These are phyloP conservation scores for Cadophora sp. DNA, from an alignment of 2,329 filamentous ascomycete species.

Conservation along the genomic window DNA sequence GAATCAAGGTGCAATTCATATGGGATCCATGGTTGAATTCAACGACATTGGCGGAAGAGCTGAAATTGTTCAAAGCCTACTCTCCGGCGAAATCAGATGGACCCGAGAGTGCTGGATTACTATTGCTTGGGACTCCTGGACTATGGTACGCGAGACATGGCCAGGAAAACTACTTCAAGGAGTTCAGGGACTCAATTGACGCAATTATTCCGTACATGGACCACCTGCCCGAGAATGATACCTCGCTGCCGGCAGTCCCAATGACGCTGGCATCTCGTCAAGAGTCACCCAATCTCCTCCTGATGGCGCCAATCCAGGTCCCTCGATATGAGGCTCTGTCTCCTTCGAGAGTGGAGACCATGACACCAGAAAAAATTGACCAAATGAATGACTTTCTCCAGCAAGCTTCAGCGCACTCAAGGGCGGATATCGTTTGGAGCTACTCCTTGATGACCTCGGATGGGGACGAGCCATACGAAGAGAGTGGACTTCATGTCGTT, in stretches of 20 bases:
- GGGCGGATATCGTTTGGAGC: constrained; percentile 55
- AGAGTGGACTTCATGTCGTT: constrained; percentile 56
- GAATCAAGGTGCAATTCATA: constrained; percentile 59
- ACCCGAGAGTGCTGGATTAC: constrained; percentile 49
- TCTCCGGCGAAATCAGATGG: constrained; percentile 28
- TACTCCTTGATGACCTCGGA: constrained; percentile 56
- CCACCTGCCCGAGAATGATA: constrained; percentile 39
- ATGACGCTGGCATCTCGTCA: constrained; percentile 31
- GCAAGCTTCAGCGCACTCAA: constrained; percentile 48
- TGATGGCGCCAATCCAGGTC: constrained; percentile 45
- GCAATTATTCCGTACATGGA: constrained; percentile 50
- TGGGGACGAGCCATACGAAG: constrained; percentile 48
- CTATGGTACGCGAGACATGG: constrained; percentile 61
- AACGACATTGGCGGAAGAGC: constrained; percentile 49
- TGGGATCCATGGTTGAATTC: constrained; percentile 70
- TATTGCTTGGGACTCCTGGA: constrained; percentile 60
- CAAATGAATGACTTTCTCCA: constrained; percentile 60
- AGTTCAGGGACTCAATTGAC: constrained; percentile 55
- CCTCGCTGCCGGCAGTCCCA: constrained; percentile 8
- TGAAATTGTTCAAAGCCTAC: constrained; percentile 47
- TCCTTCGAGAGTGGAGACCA: constrained; percentile 47
- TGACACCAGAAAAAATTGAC: constrained; percentile 55
- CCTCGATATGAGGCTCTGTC: constrained; percentile 41
- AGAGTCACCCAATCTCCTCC: constrained; percentile 38
- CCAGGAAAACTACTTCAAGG: constrained; percentile 50